Conservation (phyloP, 2,329 filamentous ascomycete species). For the Diaporthe destruens region DNA sequence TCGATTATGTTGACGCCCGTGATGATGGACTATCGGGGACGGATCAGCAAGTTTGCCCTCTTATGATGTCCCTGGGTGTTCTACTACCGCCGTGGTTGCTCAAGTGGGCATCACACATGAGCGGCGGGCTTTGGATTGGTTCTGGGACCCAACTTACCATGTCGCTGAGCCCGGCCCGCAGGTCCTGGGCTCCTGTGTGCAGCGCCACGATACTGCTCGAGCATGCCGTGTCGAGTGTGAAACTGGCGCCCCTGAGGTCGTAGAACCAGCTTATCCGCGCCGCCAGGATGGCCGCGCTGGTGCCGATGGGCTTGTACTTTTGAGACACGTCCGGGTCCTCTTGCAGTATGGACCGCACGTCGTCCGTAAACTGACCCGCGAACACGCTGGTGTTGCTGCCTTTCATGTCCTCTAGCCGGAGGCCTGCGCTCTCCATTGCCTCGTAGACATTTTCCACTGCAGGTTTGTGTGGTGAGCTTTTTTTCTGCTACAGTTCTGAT, state of each 20-base stretch:
- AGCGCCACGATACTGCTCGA: constrained; percentile 55
- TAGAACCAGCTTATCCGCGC: constrained; percentile 58
- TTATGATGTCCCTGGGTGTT: not conserved
- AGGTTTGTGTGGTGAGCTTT: constrained; percentile 16
- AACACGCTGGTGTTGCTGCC: constrained; percentile 53
- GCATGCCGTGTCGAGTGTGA: constrained; percentile 62
- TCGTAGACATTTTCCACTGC: constrained; percentile 39
- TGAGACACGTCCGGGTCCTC: constrained; percentile 46
- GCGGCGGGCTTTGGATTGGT: not conserved
- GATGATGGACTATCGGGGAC: constrained; percentile 35
- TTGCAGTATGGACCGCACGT: constrained; percentile 48
- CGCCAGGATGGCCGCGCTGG: constrained; percentile 51
- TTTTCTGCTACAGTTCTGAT: no score
- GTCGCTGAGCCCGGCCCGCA: constrained; percentile 36
- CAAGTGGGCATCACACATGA: constrained; percentile 2
- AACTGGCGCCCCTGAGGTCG: constrained; percentile 56
- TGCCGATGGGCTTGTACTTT: constrained; percentile 54
- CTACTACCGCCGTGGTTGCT: not conserved
- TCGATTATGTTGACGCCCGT: constrained; percentile 39
- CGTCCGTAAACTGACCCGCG: constrained; percentile 49
- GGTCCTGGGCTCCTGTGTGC: constrained; percentile 37
- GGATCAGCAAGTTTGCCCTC: constrained; percentile 5
- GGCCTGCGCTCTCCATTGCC: constrained; percentile 38
- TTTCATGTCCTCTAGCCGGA: constrained; percentile 46
- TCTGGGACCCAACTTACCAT: constrained; percentile 29